A percentile compares a stretch with the other conserved stretches of the same genome.
These are phyloP conservation scores for Echinosphaeria canescens DNA, from an alignment of 2,329 filamentous ascomycete genomes.

Conservation along the genomic window DNA sequence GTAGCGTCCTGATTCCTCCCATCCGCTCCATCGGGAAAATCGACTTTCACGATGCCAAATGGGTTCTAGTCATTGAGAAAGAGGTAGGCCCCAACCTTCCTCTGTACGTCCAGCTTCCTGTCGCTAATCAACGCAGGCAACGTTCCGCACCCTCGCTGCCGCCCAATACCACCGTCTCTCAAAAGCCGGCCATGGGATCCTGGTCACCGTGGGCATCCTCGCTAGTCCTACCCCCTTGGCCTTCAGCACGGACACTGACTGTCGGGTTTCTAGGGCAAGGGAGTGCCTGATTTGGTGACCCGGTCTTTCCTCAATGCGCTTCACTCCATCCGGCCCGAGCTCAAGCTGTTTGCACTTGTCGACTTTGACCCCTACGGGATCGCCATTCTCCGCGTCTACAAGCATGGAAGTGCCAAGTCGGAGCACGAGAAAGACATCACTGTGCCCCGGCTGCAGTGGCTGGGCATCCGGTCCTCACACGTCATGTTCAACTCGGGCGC, in stretches of 20 bases:
- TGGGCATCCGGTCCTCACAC: conserved; percentile 33
- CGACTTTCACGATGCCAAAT: conserved; percentile 25
- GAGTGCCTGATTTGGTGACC: conserved; percentile 58
- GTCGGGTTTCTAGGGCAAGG: conserved; percentile 38
- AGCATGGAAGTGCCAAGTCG: conserved; percentile 40
- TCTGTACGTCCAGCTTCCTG: neutral
- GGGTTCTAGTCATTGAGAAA: conserved; percentile 62
- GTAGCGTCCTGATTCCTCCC: conserved; percentile 39
- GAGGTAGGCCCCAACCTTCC: conserved; percentile 26
- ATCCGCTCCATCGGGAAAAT: conserved; percentile 23
- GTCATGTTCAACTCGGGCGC: conserved; percentile 6
- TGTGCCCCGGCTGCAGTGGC: conserved; percentile 33
- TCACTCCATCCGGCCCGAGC: conserved; percentile 17
- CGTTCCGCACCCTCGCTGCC: conserved; percentile 43
- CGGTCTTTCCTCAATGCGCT: conserved; percentile 38
- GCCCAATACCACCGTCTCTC: conserved; percentile 29
- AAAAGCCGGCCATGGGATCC: conserved; percentile 30
- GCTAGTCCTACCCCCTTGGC: neutral
- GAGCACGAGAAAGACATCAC: conserved; percentile 32
- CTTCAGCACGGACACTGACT: conserved; percentile 1
- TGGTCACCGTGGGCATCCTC: conserved; percentile 36
- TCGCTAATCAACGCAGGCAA: conserved; percentile 29
- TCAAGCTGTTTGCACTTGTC: conserved; percentile 41
- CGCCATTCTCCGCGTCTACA: conserved; percentile 53
- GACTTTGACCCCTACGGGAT: conserved; percentile 65